A percentile compares a stretch with the other conserved stretches of the same genome.
These are phyloP conservation scores for Lyophyllum atratum DNA, from an alignment of 768 basidiomycete species.

Conservation along the genomic window DNA sequence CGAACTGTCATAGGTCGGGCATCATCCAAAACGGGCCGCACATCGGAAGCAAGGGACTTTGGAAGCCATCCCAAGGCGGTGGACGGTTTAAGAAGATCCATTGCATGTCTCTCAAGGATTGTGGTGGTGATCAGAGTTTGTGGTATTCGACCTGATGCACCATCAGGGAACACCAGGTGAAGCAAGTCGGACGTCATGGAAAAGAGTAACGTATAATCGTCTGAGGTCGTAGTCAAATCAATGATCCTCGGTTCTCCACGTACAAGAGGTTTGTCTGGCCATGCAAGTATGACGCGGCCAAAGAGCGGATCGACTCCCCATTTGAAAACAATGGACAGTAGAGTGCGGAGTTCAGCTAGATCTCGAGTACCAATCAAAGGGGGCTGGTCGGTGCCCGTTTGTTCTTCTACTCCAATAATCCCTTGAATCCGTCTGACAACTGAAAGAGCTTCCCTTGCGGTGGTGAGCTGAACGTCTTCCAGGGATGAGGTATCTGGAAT, in stretches of 20 bases:
- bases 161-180: conserved; percentile 52
- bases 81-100: conserved; percentile 60
- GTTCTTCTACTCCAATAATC: conserved; percentile 32
- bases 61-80: conserved; percentile 77
- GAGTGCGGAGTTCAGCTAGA: conserved; percentile 57
- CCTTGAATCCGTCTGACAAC: conserved; percentile 50
- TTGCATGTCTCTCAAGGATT: conserved; percentile 53
- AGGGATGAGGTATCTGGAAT: conserved; percentile 24
- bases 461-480: conserved; percentile 49
- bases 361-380: conserved; percentile 68
- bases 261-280: conserved; percentile 32
- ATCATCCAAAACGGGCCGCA: conserved; percentile 41
- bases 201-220: conserved; percentile 47
- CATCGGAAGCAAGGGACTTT: conserved; percentile 41
- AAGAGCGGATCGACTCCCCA: conserved; percentile 69
- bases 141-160: conserved; percentile 45
- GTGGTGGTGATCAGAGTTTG: conserved; percentile 65
- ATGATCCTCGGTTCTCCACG: conserved; percentile 35
- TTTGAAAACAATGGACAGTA: conserved; percentile 69
- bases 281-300: conserved; percentile 38
- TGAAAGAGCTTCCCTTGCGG: conserved; percentile 56
- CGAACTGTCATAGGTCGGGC: conserved; percentile 55
- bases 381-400: conserved; percentile 9
- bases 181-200: conserved; percentile 46
- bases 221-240: conserved; percentile 42